These are phyloP conservation scores for Daldinia sp. DNA, from an alignment of 2,329 filamentous ascomycete species.

Conservation along the genomic window DNA sequence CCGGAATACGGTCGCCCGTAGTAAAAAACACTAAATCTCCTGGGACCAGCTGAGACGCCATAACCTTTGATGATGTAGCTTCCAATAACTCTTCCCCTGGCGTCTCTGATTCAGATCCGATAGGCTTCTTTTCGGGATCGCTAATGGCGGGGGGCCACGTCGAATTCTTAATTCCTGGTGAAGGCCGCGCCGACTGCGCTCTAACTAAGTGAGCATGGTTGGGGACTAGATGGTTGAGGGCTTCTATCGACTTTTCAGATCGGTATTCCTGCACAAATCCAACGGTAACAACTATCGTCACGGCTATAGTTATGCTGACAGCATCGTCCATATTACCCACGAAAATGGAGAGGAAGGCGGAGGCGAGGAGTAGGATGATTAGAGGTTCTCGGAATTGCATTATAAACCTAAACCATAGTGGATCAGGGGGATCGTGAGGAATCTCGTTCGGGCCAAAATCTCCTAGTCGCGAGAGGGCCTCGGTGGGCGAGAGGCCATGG, in stretches of 20 bases:
- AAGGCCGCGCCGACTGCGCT: slow-evolving; percentile 52
- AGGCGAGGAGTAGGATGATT: slow-evolving; percentile 89
- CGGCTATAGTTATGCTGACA: slow-evolving; percentile 92
- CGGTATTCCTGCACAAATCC: slow-evolving; percentile 98
- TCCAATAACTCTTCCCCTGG: slow-evolving; percentile 72
- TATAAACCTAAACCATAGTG: slow-evolving; percentile 91
- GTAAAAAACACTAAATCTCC: slow-evolving; percentile 94
- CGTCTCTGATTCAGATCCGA: slow-evolving; percentile 62
- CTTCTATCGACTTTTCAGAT: slow-evolving; percentile 96
- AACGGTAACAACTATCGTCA: slow-evolving; percentile 95
- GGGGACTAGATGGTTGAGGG: slow-evolving; percentile 89
- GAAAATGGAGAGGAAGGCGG: slow-evolving; percentile 85
- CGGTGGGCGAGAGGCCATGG: slow-evolving; percentile 80
- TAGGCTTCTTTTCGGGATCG: slow-evolving; percentile 58
- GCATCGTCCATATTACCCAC: slow-evolving; percentile 96
- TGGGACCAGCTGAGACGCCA: slow-evolving; percentile 85
- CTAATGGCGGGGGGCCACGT: slow-evolving; percentile 59
- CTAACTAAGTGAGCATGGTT: slow-evolving; percentile 96
- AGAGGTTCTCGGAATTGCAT: slow-evolving; percentile 97
- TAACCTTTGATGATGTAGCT: slow-evolving; percentile 81
- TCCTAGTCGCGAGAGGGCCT: slow-evolving; percentile 81
- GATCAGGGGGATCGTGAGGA: slow-evolving; percentile 90
- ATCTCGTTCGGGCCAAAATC: slow-evolving; percentile 93
- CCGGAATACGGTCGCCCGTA: slow-evolving; percentile 94
- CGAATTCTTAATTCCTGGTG: slow-evolving; percentile 48